Evolutionary conservation across 495 filamentous ascomycete genomes (phyloP), one percentile per base, ranked within the genome.

Genomic region (Penicillium bovifimosum): DNA sequence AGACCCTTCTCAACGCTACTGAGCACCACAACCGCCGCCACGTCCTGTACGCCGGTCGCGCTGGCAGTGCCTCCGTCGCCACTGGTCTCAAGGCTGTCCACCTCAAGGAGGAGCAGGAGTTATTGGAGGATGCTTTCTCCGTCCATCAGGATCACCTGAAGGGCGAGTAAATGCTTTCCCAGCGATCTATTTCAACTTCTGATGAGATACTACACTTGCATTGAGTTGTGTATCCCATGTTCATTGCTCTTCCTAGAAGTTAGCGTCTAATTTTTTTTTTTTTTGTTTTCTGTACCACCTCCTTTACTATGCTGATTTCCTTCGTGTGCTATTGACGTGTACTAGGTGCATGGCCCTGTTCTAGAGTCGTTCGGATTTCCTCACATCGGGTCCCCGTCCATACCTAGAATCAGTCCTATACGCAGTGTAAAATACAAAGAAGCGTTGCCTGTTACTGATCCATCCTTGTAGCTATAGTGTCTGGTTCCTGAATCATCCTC

Each of bases 41-140:
- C 74, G 90, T 96, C 62, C 86, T 95, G 83, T 98, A 98, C 73
- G 93, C 93, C 38, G 93, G 93, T 61, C 84, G 93, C 62, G 80
- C 86, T 63, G 91, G 91, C 16, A 92, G 86, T 62, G 91, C 93
- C 29, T 87, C 83, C 62, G 92, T 96, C 38, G 93, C 93, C 36
- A 96, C 91, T 41, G 93, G 93, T 67, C 68, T 93, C 59, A 98
- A 98, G 86, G 70, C 78, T 27, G 81, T 77, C 44, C 93, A 98
- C 72, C 68, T 85, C 60, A 96, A 95, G 82, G 93, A 98, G 78
- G 93, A 98, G 79, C 77, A 88, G 71, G 88, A 95, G 17, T 69
- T 98, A 56, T 71, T 98, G 59, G 80, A 93, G 68, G 81, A 80
- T 70, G 93, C 84, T 44, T 87, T 81, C 65, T 74, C 63, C 38